Evolutionary conservation across 768 basidiomycete genomes (phyloP), one percentile per base, ranked within the genome.

Genomic region (Suillus fuscotomentosus): DNA sequence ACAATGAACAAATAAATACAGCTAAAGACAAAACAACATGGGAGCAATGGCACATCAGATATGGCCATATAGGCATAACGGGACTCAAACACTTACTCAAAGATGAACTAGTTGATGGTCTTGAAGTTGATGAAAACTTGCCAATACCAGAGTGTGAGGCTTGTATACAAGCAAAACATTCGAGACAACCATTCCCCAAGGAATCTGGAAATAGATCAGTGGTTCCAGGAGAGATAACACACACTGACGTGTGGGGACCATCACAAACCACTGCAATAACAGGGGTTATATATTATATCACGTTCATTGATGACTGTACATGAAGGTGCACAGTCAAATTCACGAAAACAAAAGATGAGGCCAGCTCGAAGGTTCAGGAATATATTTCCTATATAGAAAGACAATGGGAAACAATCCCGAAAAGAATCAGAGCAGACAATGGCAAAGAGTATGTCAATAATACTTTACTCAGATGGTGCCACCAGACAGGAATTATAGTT

Each of bases 381-480:
- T 67, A 70, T 27, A 24, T 67, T 3, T 55, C 50, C 2, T 53
- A 51, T 43, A 36, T 20, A 75, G 0, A 65, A 74, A 36, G 60
- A 63, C 60, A 63, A 20, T 6, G 11, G 1, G 24, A 54, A 24
- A 24, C 7, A 24, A 4, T 66, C 66, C 0, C 69, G 60, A 39
- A 65, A 36, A 1, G 48, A 75, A 7, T 60, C 3, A 7, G 71
- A 13, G 66, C 71, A 11, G 73, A 80, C 47, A 79, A 76, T 66
- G 76, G 76, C 0, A 70, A 63, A 9, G 77, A 80, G 63, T 71
- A 77, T 15, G 48, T 78, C 0, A 77, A 78, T 43, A 55, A 54
- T 0, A 50, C 63, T 9, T 48, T 77, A 20, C 67, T 66, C 38
- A 15, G 42, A 0, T 78, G 73, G 66, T 70, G 70, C 36, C 62